These are phyloP conservation scores for Coffea eugenioides DNA, from an alignment of 257 asterid genomes.

Conservation along the genomic window DNA sequence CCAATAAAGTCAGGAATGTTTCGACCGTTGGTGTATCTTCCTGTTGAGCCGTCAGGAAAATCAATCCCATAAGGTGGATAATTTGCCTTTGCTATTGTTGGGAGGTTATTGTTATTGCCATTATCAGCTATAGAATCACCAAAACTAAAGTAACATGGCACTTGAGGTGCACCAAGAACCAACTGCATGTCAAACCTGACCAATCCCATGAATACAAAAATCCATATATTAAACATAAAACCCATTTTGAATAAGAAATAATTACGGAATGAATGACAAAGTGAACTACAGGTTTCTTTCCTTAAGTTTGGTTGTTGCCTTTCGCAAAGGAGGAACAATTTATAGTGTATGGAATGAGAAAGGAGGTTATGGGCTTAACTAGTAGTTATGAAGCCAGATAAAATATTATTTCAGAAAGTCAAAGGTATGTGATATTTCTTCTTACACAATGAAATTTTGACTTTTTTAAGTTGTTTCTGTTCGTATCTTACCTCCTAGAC, in stretches of 20 bases:
- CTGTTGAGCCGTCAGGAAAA: conserved; percentile 48
- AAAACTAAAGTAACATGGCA: conserved; percentile 61
- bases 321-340: neutral
- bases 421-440: neutral
- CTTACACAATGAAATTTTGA: neutral
- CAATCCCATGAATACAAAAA: neutral
- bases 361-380: neutral
- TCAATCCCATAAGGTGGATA: conserved; percentile 57
- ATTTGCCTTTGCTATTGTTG: conserved; percentile 35
- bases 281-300: neutral
- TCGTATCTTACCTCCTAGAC: too few species aligned
- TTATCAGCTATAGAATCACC: conserved; percentile 57
- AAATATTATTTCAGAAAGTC: neutral
- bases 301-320: neutral
- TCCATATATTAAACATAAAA: neutral
- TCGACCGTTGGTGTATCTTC: conserved; percentile 49
- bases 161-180: conserved; percentile 20
- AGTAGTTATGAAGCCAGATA: neutral
- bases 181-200: neutral
- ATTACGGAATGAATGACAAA: neutral
- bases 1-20: conserved; percentile 25
- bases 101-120: conserved; percentile 52
- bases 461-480: too few species aligned
- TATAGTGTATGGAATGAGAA: neutral
- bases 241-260: neutral